Conservation (phyloP, 441 rosid species). For the Populus hybrid region DNA sequence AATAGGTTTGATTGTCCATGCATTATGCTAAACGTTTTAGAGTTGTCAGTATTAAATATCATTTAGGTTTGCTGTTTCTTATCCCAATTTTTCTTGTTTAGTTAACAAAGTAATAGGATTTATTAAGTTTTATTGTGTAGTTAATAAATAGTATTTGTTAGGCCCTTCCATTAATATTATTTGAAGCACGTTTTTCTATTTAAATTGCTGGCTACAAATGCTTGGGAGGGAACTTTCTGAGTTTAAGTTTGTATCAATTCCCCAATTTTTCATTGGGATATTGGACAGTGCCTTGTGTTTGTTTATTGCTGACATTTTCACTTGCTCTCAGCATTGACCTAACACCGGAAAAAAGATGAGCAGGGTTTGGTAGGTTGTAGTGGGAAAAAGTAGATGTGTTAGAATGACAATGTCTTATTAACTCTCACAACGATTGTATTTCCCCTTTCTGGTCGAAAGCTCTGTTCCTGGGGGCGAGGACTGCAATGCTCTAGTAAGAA, state of each 20-base stretch:
- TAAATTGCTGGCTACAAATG: background rate
- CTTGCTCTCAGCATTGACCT: slow-evolving; percentile 5
- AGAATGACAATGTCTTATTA: background rate
- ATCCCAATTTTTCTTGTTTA: background rate
- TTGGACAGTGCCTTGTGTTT: background rate
- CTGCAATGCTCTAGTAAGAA: background rate
- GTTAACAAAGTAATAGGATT: background rate
- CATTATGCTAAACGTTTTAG: background rate
- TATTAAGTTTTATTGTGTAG: background rate
- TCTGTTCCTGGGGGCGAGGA: background rate
- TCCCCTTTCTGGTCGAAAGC: background rate
- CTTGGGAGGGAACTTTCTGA: background rate
- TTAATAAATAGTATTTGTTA: slow-evolving; percentile 3
- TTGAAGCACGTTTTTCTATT: background rate
- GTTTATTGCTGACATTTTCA: background rate
- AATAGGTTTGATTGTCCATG: background rate
- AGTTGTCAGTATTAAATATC: background rate
- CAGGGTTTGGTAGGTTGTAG: background rate
- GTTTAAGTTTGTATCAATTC: background rate
- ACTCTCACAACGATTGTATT: background rate
- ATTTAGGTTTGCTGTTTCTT: background rate
- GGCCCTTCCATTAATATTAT: background rate
- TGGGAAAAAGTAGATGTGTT: background rate
- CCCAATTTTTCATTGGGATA: background rate
- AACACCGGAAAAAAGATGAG: background rate